Evolutionary conservation across 257 asterid species (phyloP), one percentile per base, ranked within the genome.

Genomic region (Solanum neorickii): DNA sequence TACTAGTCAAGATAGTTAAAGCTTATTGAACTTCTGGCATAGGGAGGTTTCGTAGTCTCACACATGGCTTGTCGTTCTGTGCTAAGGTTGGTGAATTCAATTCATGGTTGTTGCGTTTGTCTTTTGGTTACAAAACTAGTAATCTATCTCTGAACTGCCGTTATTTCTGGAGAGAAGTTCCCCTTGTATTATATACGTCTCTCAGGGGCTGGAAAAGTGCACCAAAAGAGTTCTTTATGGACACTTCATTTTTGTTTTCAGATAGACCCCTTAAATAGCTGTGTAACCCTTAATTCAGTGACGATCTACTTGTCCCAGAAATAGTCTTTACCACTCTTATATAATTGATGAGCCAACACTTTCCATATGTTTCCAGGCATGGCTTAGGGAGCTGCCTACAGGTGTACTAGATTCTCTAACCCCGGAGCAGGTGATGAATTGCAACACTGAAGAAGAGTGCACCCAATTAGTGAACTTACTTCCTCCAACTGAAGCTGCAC

Each of bases 361-460:
- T 49, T n/a, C 60, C 23, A 42, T 82, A 18, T 82, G 18, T 77
- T 83, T 88, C 9, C 92, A 96, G 98, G 98, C 99, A 49, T 96
- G 98, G 99, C 93, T 96, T 86, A 92, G 99, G 87, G 99, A 96
- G 78, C 98, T 96, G 41, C 99, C 99, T 0, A 88, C 93, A 0
- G 98, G 99, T 16, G 95, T 96, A 87, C 97, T 96, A 33, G 99
- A 95, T 87, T 89, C 91, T 56, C 91, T 95, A 69, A 92, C 91
- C 25, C 93, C 98, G 15, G 97, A 94, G 83, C 94, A 95, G 87
- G 98, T 96, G 39, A 93, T 94, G 98, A 94, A 88, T 82, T 96
- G 98, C 94, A 96, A 94, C 93, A 89, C 98, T 4, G 98, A 94
- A 77, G 95, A 94, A 86, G 99, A 95, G 82, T 94, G 96, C 91